These are phyloP conservation scores for Calamus simplicifolius DNA, from an alignment of 176 grass and related monocot species.

Conservation along the genomic window DNA sequence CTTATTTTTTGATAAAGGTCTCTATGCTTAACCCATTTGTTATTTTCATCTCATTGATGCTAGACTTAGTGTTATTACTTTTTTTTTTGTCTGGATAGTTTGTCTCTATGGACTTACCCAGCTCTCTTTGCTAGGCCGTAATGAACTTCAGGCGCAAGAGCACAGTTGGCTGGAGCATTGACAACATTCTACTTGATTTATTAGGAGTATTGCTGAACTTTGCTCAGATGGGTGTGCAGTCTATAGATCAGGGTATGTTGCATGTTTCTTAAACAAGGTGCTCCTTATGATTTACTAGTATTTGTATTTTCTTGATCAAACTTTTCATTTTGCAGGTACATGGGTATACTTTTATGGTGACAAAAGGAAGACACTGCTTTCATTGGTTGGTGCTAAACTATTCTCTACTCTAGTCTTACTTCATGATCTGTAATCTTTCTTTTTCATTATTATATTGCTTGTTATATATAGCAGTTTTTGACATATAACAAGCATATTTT, in stretches of 20 bases:
- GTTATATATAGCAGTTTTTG: too few species aligned
- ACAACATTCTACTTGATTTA: constrained; percentile 92
- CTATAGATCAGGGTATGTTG: constrained; percentile 78
- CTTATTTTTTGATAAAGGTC: too few species aligned
- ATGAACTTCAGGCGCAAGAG: constrained; percentile 92
- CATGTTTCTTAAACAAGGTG: not conserved
- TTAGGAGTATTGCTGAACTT: constrained; percentile 74
- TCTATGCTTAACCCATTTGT: too few species aligned
- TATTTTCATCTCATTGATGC: too few species aligned
- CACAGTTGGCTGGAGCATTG: constrained; percentile 94
- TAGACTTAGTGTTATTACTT: not conserved
- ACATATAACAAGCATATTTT: too few species aligned
- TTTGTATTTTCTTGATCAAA: constrained; percentile 11
- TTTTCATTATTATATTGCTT: too few species aligned
- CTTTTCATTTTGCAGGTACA: constrained; percentile 49
- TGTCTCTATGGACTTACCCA: constrained; percentile 1
- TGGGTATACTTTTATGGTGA: constrained; percentile 90
- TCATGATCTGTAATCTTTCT: too few species aligned
- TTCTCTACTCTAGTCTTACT: not conserved
- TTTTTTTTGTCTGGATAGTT: not conserved
- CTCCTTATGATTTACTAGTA: not conserved
- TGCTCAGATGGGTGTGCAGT: constrained; percentile 84
- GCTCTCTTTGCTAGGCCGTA: constrained; percentile 26
- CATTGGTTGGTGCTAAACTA: constrained; percentile 48
- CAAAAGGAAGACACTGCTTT: constrained; percentile 87